Percentiles rank a stretch among this genome's conserved stretches.
These are phyloP conservation scores for Eucalyptus erythrocorys DNA, from an alignment of 345 rosid genomes.

Conservation along the genomic window DNA sequence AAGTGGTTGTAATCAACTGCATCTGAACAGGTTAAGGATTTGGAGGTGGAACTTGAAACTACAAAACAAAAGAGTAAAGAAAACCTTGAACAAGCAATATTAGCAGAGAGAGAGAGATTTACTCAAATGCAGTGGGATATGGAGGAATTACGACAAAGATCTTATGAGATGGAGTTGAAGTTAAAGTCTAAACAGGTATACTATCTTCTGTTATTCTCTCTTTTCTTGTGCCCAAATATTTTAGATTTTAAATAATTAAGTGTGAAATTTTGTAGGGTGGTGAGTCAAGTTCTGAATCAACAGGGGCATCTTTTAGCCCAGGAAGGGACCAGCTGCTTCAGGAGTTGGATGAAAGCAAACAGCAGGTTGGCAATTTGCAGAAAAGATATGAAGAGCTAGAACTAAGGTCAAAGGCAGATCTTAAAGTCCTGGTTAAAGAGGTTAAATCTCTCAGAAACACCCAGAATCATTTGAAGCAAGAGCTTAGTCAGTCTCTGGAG, in stretches of 20 bases:
- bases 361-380: slow-evolving; percentile 53
- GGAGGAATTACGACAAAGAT: slow-evolving; percentile 83
- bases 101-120: slow-evolving; percentile 75
- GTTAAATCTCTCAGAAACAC: slow-evolving; percentile 79
- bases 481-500: slow-evolving; percentile 41
- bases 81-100: slow-evolving; percentile 80
- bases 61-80: slow-evolving; percentile 85
- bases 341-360: slow-evolving; percentile 64
- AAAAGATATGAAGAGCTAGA: slow-evolving; percentile 70
- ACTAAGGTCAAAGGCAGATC: slow-evolving; percentile 87
- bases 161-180: slow-evolving; percentile 87
- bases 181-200: slow-evolving; percentile 65
- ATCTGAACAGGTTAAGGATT: slow-evolving; percentile 66
- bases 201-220: not conserved
- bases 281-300: slow-evolving; percentile 18
- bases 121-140: slow-evolving; percentile 99
- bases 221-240: not conserved
- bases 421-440: slow-evolving; percentile 91
- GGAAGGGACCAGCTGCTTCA: slow-evolving; percentile 24
- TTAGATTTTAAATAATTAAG: not conserved
- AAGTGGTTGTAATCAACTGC: not conserved
- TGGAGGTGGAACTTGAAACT: slow-evolving; percentile 91
- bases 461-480: slow-evolving; percentile 51
- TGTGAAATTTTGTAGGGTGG: slow-evolving; percentile 38
- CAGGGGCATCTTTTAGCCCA: slow-evolving; percentile 15